These are phyloP conservation scores for Macrophomina pseudophaseolina DNA, from an alignment of 2,329 filamentous ascomycete species.

Conservation along the genomic window DNA sequence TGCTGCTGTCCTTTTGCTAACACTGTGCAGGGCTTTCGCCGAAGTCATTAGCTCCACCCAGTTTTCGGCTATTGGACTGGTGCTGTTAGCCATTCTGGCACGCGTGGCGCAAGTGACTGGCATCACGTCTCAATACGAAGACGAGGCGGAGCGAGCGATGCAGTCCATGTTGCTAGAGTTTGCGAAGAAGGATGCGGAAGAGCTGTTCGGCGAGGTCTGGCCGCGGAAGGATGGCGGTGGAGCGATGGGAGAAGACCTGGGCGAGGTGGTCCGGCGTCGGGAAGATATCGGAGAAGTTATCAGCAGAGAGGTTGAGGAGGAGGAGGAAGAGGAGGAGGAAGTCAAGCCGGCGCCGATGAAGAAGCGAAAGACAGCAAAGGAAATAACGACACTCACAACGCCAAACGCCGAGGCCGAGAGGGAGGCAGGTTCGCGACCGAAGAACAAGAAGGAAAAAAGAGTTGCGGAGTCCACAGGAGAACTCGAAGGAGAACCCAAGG, in stretches of 20 bases:
- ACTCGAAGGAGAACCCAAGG: neutral
- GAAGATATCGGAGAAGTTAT: neutral
- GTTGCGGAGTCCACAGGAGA: neutral
- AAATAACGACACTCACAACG: neutral
- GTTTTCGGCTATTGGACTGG: constrained; percentile 52
- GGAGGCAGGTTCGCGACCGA: neutral
- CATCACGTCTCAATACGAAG: constrained; percentile 48
- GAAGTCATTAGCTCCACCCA: constrained; percentile 52
- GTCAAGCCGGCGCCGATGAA: neutral
- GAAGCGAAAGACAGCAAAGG: neutral
- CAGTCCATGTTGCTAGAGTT: constrained; percentile 45
- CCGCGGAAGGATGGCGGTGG: neutral
- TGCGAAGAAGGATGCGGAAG: constrained; percentile 8
- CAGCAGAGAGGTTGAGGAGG: neutral
- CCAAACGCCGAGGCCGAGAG: neutral
- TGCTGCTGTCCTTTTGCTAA: neutral
- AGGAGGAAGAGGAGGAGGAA: neutral
- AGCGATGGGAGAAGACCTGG: constrained; percentile 3
- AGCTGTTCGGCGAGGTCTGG: neutral
- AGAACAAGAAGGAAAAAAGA: constrained; percentile 13
- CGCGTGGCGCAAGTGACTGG: constrained; percentile 48
- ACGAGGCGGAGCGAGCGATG: constrained; percentile 48
- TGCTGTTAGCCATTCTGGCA: constrained; percentile 49
- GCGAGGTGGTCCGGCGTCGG: neutral
- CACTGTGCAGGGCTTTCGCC: constrained; percentile 45